Percentiles rank a stretch among this genome's conserved stretches.
These are phyloP conservation scores for Colletotrichum sp. DNA, from an alignment of 2,329 filamentous ascomycete genomes.

Conservation along the genomic window DNA sequence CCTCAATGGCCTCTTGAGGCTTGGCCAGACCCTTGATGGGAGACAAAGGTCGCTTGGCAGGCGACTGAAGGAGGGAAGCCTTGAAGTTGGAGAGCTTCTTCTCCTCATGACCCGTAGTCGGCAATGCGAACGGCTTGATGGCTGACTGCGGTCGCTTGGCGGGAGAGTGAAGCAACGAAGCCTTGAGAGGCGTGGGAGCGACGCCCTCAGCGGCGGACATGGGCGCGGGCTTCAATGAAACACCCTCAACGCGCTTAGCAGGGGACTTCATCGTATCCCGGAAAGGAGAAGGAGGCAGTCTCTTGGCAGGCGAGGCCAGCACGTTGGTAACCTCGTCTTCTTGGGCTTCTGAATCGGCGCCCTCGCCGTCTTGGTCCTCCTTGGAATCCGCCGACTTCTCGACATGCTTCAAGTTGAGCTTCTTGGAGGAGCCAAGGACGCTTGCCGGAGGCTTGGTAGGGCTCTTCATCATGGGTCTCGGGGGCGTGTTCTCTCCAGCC, in stretches of 20 bases:
- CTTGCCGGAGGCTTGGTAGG: slow-evolving; percentile 55
- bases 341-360: slow-evolving; percentile 11
- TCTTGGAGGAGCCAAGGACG: slow-evolving; percentile 34
- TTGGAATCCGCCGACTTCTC: neutral
- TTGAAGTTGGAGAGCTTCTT: slow-evolving; percentile 47
- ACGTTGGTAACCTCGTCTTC: slow-evolving; percentile 31
- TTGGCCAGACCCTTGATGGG: slow-evolving; percentile 42
- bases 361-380: slow-evolving; percentile 26
- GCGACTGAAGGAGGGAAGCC: slow-evolving; percentile 55
- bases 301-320: slow-evolving; percentile 61
- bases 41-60: slow-evolving; percentile 53
- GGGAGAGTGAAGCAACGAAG: slow-evolving; percentile 51
- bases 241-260: slow-evolving; percentile 56
- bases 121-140: slow-evolving; percentile 40
- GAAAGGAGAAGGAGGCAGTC: slow-evolving; percentile 55
- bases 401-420: slow-evolving; percentile 33
- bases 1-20: slow-evolving; percentile 23
- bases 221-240: slow-evolving; percentile 33
- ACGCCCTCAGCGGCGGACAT: slow-evolving; percentile 20
- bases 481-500: slow-evolving; percentile 54
- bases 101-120: slow-evolving; percentile 29
- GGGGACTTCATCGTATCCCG: slow-evolving; percentile 63
- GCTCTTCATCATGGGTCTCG: slow-evolving; percentile 59
- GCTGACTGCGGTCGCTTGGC: slow-evolving; percentile 56
- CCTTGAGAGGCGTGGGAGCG: slow-evolving; percentile 40